Evolutionary conservation across 2,329 filamentous ascomycete genomes (phyloP).

Genomic region (Neopestalotiopsis sp.): DNA sequence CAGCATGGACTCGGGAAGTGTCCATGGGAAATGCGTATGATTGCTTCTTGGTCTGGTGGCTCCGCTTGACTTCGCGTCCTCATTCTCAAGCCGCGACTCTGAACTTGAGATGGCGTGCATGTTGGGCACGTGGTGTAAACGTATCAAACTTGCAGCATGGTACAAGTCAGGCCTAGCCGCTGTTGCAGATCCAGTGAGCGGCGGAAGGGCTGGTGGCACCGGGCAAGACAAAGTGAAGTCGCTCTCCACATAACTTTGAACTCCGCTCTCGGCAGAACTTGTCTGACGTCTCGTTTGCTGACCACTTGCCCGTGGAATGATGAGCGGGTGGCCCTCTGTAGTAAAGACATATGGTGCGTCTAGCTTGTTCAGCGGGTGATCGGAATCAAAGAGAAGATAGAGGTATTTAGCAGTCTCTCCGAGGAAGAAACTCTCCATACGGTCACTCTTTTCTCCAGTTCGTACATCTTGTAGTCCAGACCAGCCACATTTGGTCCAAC

Average conservation of each 20-base stretch:
- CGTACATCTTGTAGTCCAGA: slow-evolving; percentile 84
- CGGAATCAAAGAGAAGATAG: slow-evolving; percentile 85
- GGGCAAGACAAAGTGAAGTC: slow-evolving; percentile 70
- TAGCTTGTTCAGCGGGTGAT: slow-evolving; percentile 85
- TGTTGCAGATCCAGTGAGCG: slow-evolving; percentile 78
- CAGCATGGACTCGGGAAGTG: slow-evolving; percentile 76
- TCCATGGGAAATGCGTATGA: slow-evolving; percentile 92
- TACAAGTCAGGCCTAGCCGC: slow-evolving; percentile 84
- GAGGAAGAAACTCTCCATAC: slow-evolving; percentile 99
- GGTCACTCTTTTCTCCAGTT: slow-evolving; percentile 84
- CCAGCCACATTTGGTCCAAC: slow-evolving; percentile 92
- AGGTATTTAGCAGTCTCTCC: slow-evolving; percentile 97
- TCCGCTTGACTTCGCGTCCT: slow-evolving; percentile 21
- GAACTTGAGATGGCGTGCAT: slow-evolving; percentile 48
- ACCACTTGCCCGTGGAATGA: slow-evolving; percentile 68
- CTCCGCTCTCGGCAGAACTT: slow-evolving; percentile 26
- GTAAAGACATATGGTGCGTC: slow-evolving; percentile 93
- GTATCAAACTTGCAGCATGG: slow-evolving; percentile 84
- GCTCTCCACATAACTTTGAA: slow-evolving; percentile 46
- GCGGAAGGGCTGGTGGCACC: slow-evolving; percentile 59
- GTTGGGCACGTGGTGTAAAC: slow-evolving; percentile 78
- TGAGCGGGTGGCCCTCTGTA: slow-evolving; percentile 91
- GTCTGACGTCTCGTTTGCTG: slow-evolving; percentile 31
- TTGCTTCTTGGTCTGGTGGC: slow-evolving; percentile 65
- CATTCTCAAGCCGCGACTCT: slow-evolving; percentile 19